phyloP scores from a whole-genome alignment of 352 stramenopile genomes.

The Globisporangium carolinianum region DNA sequence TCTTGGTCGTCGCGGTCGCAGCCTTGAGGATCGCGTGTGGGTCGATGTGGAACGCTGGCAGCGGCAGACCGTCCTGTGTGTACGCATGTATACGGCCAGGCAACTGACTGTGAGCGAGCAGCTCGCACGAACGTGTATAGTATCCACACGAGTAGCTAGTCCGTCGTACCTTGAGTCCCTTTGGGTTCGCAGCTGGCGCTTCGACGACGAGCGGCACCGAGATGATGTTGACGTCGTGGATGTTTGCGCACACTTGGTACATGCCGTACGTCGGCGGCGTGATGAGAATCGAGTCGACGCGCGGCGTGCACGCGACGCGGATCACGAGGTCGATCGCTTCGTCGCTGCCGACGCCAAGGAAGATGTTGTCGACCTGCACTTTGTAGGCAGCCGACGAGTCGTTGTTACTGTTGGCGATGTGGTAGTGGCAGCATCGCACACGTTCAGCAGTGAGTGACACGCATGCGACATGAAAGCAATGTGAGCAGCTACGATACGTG shows the following conservation, averaged over 20 bases:
- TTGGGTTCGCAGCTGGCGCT: conserved; percentile 41
- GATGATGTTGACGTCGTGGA: conserved; percentile 96
- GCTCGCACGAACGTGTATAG: no score
- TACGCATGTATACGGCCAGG: neutral
- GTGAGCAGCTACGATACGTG: neutral
- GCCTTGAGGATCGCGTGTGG: conserved; percentile 82
- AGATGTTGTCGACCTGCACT: conserved; percentile 90
- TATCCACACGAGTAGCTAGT: no score
- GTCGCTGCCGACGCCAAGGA: conserved; percentile 97
- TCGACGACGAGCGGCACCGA: conserved; percentile 87
- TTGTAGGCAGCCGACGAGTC: conserved; percentile 32
- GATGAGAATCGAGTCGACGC: conserved; percentile 92
- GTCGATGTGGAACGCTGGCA: conserved; percentile 82
- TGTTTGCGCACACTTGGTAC: conserved; percentile 98
- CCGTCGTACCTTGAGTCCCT: conserved; percentile 44
- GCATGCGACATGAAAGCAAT: neutral
- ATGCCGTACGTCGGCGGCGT: conserved; percentile 98
- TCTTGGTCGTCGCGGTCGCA: conserved; percentile 88
- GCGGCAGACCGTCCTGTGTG: conserved; percentile 23
- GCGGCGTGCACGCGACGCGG: conserved; percentile 93
- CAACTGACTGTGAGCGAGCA: no score
- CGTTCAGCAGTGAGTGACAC: neutral
- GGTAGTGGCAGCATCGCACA: conserved; percentile 2
- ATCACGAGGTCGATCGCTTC: conserved; percentile 98
- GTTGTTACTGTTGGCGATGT: conserved; percentile 27